These are phyloP conservation scores for Beauveria bassiana DNA, from an alignment of 2,329 filamentous ascomycete genomes.

Conservation along the genomic window DNA sequence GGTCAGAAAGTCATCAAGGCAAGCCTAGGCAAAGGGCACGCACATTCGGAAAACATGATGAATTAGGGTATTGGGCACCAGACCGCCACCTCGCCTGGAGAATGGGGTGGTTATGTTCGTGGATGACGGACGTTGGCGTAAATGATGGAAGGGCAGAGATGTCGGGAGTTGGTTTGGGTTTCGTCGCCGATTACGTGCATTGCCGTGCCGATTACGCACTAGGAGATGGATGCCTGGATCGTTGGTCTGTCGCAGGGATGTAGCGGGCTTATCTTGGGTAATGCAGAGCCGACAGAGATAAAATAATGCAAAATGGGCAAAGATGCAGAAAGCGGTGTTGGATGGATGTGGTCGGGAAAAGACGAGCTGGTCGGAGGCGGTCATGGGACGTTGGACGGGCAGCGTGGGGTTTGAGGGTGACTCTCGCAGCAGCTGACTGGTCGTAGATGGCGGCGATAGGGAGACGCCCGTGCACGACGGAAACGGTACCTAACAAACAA, in stretches of 20 bases:
- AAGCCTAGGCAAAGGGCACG: constrained; percentile 28
- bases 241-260: not conserved
- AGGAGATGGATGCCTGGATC: not conserved
- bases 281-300: not conserved
- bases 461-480: no score
- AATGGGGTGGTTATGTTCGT: not conserved
- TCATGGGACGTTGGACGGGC: no score
- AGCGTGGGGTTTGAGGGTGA: no score
- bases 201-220: constrained; percentile 6
- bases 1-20: constrained; percentile 14
- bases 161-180: not conserved
- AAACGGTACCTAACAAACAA: no score
- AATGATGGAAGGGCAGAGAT: not conserved
- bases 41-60: constrained; percentile 69
- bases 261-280: not conserved
- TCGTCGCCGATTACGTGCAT: constrained; percentile 3
- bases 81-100: constrained; percentile 6
- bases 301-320: no score
- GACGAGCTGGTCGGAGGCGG: no score
- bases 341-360: no score
- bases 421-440: no score
- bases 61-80: not conserved
- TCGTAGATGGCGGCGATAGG: no score
- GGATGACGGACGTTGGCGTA: not conserved
- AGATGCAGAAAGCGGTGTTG: no score